phyloP scores from a whole-genome alignment of 2,329 filamentous ascomycete species.

The Trichoderma pleuroti region DNA sequence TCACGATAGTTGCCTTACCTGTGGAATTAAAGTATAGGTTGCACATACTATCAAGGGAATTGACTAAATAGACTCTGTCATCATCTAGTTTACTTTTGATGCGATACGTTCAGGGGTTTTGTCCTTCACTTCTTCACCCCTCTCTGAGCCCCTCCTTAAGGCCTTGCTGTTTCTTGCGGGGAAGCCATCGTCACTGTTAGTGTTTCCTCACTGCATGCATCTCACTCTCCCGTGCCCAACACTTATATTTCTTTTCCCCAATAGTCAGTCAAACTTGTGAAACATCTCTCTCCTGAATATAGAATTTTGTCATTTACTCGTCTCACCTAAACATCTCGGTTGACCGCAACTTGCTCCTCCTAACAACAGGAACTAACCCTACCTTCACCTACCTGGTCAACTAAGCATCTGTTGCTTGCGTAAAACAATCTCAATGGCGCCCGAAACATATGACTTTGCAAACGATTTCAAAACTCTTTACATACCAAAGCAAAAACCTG shows the following conservation, averaged over 20 bases:
- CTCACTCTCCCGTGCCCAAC: not conserved
- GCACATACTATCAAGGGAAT: not conserved
- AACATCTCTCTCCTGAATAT: not conserved
- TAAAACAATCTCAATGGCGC: conserved; percentile 24
- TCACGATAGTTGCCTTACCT: conserved; percentile 5
- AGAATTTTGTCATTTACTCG: not conserved
- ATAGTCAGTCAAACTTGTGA: not conserved
- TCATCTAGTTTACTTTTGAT: not conserved
- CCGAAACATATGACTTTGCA: conserved; percentile 33
- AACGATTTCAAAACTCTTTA: conserved; percentile 37
- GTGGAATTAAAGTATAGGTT: not conserved
- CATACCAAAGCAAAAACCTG: conserved; percentile 37
- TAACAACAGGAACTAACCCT: not conserved
- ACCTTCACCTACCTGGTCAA: not conserved
- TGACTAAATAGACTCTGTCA: no score
- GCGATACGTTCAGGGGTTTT: not conserved
- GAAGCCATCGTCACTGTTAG: not conserved
- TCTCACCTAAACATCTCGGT: not conserved
- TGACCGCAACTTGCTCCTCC: not conserved
- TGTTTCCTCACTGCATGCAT: not conserved
- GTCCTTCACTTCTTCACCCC: not conserved
- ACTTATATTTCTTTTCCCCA: no score
- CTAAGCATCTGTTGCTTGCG: not conserved
- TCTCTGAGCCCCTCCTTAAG: not conserved
- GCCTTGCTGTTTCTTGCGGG: not conserved